Conservation (phyloP, 2,329 filamentous ascomycete genomes). For the Claviceps pusilla region DNA sequence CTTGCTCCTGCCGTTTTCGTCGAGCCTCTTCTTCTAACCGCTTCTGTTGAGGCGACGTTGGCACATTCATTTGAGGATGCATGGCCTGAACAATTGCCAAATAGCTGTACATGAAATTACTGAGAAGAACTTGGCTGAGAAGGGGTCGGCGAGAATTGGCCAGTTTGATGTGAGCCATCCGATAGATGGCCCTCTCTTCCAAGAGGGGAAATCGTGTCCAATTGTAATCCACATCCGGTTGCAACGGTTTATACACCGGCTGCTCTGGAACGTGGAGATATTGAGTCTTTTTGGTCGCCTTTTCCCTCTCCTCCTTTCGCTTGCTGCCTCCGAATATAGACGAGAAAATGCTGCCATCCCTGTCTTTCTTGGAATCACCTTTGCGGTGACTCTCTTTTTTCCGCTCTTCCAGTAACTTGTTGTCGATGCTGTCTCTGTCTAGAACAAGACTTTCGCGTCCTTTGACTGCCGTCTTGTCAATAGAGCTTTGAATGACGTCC, state of each 20-base stretch:
- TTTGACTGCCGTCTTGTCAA: constrained; percentile 50
- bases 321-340: constrained; percentile 84
- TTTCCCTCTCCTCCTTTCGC: constrained; percentile 70
- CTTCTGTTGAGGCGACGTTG: constrained; percentile 64
- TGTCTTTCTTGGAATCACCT: constrained; percentile 72
- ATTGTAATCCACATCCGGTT: constrained; percentile 83
- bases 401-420: constrained; percentile 62
- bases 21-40: constrained; percentile 40
- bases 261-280: constrained; percentile 70
- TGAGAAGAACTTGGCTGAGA: constrained; percentile 87
- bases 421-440: constrained; percentile 60
- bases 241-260: constrained; percentile 52
- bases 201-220: constrained; percentile 92
- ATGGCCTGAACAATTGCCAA: constrained; percentile 96
- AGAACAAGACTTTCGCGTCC: constrained; percentile 73
- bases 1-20: constrained; percentile 34
- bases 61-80: constrained; percentile 89
- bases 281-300: constrained; percentile 56
- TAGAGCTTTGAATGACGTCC: constrained; percentile 75
- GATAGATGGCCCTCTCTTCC: constrained; percentile 91
- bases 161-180: constrained; percentile 97
- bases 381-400: constrained; percentile 69
- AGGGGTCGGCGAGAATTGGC: constrained; percentile 89
- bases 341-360: constrained; percentile 83
- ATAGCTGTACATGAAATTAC: constrained; percentile 99